Evolutionary conservation across 352 stramenopile species (phyloP).

Genomic region (Pseudoperonospora humuli): DNA sequence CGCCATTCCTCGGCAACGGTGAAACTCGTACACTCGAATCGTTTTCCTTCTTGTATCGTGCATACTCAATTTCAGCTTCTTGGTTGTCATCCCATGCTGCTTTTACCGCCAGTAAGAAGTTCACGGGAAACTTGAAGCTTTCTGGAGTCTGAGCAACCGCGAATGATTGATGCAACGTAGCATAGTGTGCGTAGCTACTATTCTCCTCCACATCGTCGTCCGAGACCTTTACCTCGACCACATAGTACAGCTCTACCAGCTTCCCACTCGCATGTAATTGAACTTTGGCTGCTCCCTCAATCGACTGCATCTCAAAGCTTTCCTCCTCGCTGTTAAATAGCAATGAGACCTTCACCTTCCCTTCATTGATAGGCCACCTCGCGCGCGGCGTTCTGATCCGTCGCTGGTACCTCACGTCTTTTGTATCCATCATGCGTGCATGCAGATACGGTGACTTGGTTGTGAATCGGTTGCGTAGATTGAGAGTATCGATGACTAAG

Average conservation of each 20-base stretch:
- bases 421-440: slow-evolving; percentile 7
- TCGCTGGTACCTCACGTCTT: slow-evolving; percentile 14
- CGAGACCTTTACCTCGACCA: slow-evolving; percentile 28
- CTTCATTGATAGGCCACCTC: slow-evolving; percentile 23
- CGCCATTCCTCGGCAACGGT: slow-evolving; percentile 33
- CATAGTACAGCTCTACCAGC: slow-evolving; percentile 32
- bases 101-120: slow-evolving; percentile 27
- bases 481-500: slow-evolving; percentile 33
- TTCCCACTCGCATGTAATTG: slow-evolving; percentile 26
- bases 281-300: slow-evolving; percentile 51
- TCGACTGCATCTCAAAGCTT: slow-evolving; percentile 53
- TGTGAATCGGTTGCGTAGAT: slow-evolving; percentile 49
- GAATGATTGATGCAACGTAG: slow-evolving; percentile 41
- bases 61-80: slow-evolving; percentile 22
- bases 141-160: slow-evolving; percentile 18
- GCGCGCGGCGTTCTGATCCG: slow-evolving; percentile 14
- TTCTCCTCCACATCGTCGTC: slow-evolving; percentile 11
- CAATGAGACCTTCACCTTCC: slow-evolving; percentile 18
- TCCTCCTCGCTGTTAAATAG: slow-evolving; percentile 26
- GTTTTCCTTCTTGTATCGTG: slow-evolving; percentile 1
- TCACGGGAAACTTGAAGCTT: slow-evolving; percentile 34
- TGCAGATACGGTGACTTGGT: slow-evolving; percentile 40
- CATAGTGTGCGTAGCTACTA: slow-evolving; percentile 25
- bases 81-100: slow-evolving; percentile 15
- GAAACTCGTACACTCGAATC: slow-evolving; percentile 3